phyloP scores from a whole-genome alignment of 2,329 filamentous ascomycete genomes.

The Stagonosporopsis cucurbitacearum region DNA sequence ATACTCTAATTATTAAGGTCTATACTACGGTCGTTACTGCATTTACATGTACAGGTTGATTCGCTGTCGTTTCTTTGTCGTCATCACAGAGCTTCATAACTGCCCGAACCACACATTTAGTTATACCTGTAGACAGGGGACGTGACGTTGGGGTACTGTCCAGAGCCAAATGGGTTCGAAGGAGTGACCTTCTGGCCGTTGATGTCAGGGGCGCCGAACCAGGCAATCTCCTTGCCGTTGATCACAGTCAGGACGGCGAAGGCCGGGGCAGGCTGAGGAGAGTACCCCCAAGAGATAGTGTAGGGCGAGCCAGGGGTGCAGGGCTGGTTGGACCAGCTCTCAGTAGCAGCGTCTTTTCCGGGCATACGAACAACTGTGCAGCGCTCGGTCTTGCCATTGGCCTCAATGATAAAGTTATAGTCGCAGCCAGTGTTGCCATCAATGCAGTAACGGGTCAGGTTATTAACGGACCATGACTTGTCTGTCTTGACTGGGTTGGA shows the following conservation, averaged over 20 bases:
- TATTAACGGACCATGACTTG: slow-evolving; percentile 22
- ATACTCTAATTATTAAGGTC: neutral
- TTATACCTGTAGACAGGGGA: slow-evolving; percentile 19
- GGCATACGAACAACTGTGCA: slow-evolving; percentile 26
- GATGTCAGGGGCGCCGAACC: slow-evolving; percentile 24
- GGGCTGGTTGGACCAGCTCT: slow-evolving; percentile 22
- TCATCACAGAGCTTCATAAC: neutral
- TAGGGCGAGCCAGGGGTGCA: slow-evolving; percentile 16
- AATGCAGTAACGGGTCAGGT: slow-evolving; percentile 22
- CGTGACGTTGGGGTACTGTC: slow-evolving; percentile 15
- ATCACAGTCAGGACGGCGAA: slow-evolving; percentile 23
- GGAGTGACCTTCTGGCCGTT: slow-evolving; percentile 21
- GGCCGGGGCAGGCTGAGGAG: slow-evolving; percentile 16
- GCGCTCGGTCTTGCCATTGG: slow-evolving; percentile 19
- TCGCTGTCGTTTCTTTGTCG: neutral
- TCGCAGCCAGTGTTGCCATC: slow-evolving; percentile 25
- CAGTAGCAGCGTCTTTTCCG: slow-evolving; percentile 20
- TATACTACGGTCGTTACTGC: neutral
- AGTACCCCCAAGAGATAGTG: slow-evolving; percentile 24
- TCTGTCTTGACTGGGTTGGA: slow-evolving; percentile 18
- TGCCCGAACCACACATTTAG: neutral
- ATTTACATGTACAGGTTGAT: slow-evolving; percentile 3
- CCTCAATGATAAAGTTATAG: slow-evolving; percentile 24
- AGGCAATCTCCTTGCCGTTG: slow-evolving; percentile 21
- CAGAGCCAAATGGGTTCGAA: slow-evolving; percentile 22